Conservation (phyloP, 805 yeast genomes). For the Kluyveromyces siamensis region DNA sequence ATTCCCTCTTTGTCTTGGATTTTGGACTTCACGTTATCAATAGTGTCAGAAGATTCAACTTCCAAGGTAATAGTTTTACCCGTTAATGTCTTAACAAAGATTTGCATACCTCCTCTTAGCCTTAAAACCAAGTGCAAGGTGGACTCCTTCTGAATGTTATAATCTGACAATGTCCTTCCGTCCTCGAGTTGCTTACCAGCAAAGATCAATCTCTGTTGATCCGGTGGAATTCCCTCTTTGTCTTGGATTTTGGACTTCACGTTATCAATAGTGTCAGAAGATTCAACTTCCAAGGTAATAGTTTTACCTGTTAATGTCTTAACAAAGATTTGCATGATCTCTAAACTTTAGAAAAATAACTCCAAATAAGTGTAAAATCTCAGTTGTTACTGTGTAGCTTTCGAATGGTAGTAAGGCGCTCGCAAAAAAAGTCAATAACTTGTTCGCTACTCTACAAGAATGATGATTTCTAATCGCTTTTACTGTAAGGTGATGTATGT, state of each 20-base stretch:
- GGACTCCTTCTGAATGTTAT: constrained; percentile 65
- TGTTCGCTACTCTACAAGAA: too few relatives aligned
- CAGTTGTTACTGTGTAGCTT: neutral
- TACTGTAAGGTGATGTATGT: too few relatives aligned
- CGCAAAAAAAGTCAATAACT: too few relatives aligned
- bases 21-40: constrained; percentile 90
- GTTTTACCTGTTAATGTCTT: constrained; percentile 97
- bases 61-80: constrained; percentile 86
- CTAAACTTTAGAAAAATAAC: constrained; percentile 28
- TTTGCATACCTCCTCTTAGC: constrained; percentile 76
- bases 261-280: constrained; percentile 87
- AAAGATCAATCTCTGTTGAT: constrained; percentile 59
- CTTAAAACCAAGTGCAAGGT: constrained; percentile 63
- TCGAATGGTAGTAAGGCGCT: neutral
- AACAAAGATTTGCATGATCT: constrained; percentile 78
- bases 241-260: constrained; percentile 73
- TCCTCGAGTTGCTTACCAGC: constrained; percentile 68
- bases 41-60: constrained; percentile 88
- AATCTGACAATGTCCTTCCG: constrained; percentile 62
- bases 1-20: constrained; percentile 95
- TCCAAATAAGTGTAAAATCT: neutral
- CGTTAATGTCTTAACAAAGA: constrained; percentile 84
- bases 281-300: constrained; percentile 87
- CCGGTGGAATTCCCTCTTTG: constrained; percentile 65
- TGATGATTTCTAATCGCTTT: neutral